These are phyloP conservation scores for Cicer judaicum DNA, from an alignment of 306 rosid species.

Conservation along the genomic window DNA sequence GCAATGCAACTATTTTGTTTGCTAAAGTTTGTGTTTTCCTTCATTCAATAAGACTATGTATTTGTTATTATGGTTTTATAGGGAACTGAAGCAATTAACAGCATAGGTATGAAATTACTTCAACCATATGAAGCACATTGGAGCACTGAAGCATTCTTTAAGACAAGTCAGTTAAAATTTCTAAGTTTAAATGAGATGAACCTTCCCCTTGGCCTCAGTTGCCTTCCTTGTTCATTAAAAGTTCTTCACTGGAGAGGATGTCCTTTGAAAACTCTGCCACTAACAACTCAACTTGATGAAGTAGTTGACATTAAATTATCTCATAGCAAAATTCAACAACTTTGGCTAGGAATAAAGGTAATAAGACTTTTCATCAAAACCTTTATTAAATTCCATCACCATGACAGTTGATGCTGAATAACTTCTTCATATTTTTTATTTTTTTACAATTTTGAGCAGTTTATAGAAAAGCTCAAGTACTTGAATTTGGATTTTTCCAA, in stretches of 20 bases:
- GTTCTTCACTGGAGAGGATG: conserved; percentile 42
- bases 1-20: conserved; percentile 3
- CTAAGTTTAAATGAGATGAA: conserved; percentile 14
- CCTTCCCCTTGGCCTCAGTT: conserved; percentile 13
- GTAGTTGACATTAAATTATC: conserved; percentile 33
- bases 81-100: conserved; percentile 31
- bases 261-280: conserved; percentile 34
- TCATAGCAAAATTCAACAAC: conserved; percentile 19
- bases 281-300: not conserved
- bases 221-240: conserved; percentile 28
- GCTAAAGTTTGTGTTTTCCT: not conserved
- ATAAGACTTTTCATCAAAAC: not conserved
- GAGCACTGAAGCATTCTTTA: conserved; percentile 35
- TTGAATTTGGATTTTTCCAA: conserved; percentile 29
- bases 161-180: conserved; percentile 30
- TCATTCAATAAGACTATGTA: not conserved
- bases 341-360: conserved; percentile 44
- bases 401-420: not conserved
- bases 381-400: not conserved
- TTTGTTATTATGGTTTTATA: conserved; percentile 3
- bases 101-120: conserved; percentile 1
- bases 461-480: conserved; percentile 16
- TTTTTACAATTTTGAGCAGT: conserved; percentile 19
- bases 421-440: not conserved
- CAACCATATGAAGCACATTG: conserved; percentile 22